Evolutionary conservation across 768 basidiomycete species (phyloP).

Genomic region (Psilocybe cubensis): DNA sequence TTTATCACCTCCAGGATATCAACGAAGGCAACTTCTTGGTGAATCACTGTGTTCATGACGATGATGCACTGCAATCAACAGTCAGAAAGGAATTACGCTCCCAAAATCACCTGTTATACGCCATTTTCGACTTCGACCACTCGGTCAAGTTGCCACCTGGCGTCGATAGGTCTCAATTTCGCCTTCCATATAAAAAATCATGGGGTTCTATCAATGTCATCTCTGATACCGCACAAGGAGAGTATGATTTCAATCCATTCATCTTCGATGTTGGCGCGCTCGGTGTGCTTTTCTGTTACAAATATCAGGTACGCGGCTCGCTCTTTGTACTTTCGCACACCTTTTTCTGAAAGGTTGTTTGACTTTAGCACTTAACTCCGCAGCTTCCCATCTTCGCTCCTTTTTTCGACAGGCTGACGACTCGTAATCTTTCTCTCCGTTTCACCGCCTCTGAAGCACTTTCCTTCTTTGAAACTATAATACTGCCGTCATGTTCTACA

Average conservation of each 20-base stretch:
- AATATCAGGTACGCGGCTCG: conserved; percentile 14
- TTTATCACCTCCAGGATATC: conserved; percentile 5
- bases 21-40: conserved; percentile 18
- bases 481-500: not conserved
- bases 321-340: not conserved
- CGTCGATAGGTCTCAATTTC: not conserved
- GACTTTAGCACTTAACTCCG: conserved; percentile 21
- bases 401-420: conserved; percentile 30
- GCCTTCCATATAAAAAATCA: conserved; percentile 15
- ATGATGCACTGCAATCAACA: not conserved
- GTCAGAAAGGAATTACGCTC: conserved; percentile 9
- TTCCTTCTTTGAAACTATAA: conserved; percentile 23
- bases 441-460: conserved; percentile 31
- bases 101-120: conserved; percentile 16
- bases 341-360: not conserved
- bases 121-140: conserved; percentile 25
- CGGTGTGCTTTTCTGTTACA: conserved; percentile 11
- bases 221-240: conserved; percentile 22
- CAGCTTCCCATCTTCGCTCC: conserved; percentile 30
- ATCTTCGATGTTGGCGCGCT: conserved; percentile 27
- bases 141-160: conserved; percentile 19
- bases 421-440: conserved; percentile 20
- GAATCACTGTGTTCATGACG: conserved; percentile 13
- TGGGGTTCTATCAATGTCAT: conserved; percentile 13
- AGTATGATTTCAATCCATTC: conserved; percentile 29